Conservation (phyloP, 495 filamentous ascomycete species). For the Penicillium fimorum region DNA sequence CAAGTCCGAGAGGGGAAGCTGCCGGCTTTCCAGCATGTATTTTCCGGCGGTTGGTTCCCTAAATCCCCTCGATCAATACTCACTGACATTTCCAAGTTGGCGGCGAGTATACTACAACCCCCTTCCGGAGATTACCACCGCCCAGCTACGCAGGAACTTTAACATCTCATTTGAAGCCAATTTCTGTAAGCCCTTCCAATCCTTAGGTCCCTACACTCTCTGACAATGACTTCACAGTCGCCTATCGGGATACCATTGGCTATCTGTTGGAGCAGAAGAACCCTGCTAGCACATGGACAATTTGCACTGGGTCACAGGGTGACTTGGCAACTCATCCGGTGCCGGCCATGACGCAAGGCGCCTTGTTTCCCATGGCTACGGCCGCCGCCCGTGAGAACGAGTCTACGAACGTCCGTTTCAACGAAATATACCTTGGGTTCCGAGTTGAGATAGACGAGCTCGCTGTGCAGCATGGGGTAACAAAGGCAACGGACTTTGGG, state of each 20-base stretch:
- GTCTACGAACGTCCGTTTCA: constrained; percentile 39
- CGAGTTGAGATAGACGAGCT: constrained; percentile 27
- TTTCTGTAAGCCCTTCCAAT: constrained; percentile 31
- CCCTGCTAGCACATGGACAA: constrained; percentile 32
- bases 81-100: constrained; percentile 24
- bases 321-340: constrained; percentile 27
- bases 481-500: too few relatives aligned
- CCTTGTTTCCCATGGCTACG: constrained; percentile 35
- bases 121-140: constrained; percentile 28
- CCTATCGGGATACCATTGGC: constrained; percentile 37
- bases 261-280: constrained; percentile 40
- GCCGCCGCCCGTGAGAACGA: constrained; percentile 35
- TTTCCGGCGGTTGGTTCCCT: constrained; percentile 28
- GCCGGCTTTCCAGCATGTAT: constrained; percentile 44
- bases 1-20: constrained; percentile 36
- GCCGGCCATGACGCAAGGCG: constrained; percentile 36
- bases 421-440: constrained; percentile 35
- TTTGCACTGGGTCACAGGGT: constrained; percentile 39
- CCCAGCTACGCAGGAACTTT: constrained; percentile 29
- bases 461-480: not conserved
- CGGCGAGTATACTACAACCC: constrained; percentile 25
- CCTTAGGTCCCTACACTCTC: not conserved
- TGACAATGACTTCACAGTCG: constrained; percentile 25
- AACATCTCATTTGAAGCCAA: constrained; percentile 37
- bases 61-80: not conserved